Conservation (phyloP, 306 rosid species). For the Cicer arietinum region DNA sequence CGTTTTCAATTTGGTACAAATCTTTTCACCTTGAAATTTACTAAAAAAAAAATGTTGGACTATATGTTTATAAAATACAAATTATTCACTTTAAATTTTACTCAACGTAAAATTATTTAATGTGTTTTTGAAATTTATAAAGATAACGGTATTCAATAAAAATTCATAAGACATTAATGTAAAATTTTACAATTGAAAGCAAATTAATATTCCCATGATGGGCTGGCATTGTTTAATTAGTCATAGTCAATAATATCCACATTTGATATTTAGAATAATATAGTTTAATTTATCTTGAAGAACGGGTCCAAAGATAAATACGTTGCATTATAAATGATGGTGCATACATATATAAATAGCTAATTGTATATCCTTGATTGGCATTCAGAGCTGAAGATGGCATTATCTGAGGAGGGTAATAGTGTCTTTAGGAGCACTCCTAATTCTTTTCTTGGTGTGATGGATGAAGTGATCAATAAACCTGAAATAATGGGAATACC, state of each 20-base stretch:
- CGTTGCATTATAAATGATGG: neutral
- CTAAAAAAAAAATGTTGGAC: no score
- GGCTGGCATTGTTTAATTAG: slow-evolving; percentile 17
- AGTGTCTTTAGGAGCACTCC: slow-evolving; percentile 38
- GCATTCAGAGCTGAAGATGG: slow-evolving; percentile 30
- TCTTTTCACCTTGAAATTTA: no score
- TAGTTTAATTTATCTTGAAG: neutral
- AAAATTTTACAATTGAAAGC: neutral
- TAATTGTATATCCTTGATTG: neutral
- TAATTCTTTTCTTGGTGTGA: slow-evolving; percentile 49
- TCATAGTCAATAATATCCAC: slow-evolving; percentile 16
- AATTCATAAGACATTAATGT: no score
- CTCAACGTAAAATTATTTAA: no score
- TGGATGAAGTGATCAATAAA: slow-evolving; percentile 35
- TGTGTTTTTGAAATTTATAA: no score
- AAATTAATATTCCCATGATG: neutral
- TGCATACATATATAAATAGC: neutral
- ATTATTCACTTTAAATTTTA: no score
- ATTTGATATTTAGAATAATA: neutral
- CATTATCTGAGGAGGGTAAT: slow-evolving; percentile 20
- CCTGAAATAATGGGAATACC: slow-evolving; percentile 48
- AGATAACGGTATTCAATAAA: no score
- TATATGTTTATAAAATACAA: no score
- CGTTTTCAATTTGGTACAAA: no score
- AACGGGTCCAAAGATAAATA: slow-evolving; percentile 10